Evolutionary conservation across 176 grass and related monocot genomes (phyloP).

Genomic region (Triticum aestivum): DNA sequence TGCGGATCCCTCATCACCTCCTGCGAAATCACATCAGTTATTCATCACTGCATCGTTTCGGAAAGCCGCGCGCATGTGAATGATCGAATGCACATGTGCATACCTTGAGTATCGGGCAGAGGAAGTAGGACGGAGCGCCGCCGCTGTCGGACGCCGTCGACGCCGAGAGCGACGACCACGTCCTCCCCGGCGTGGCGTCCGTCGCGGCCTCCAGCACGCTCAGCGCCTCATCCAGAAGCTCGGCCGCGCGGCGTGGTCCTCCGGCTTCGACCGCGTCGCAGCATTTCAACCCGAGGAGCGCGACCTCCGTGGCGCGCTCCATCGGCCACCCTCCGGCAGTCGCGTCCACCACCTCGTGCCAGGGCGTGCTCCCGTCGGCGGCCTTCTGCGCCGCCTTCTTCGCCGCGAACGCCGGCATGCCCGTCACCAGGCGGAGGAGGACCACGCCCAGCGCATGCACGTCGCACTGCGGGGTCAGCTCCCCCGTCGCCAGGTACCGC

Average conservation of each 20-base stretch:
- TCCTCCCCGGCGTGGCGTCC: conserved; percentile 23
- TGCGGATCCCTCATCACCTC: conserved; percentile 78
- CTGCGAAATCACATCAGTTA: neutral
- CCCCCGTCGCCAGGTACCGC: conserved; percentile 34
- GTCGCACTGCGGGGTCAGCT: conserved; percentile 44
- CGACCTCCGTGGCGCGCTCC: conserved; percentile 42
- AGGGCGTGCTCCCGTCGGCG: neutral
- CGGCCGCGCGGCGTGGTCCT: neutral
- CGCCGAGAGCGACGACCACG: conserved; percentile 19
- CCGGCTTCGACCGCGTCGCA: conserved; percentile 15
- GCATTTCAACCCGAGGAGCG: conserved; percentile 41
- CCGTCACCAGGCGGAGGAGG: conserved; percentile 53
- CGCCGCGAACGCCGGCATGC: conserved; percentile 37
- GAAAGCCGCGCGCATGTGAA: neutral
- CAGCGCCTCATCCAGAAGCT: conserved; percentile 34
- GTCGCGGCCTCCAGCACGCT: conserved; percentile 36
- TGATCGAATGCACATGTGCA: neutral
- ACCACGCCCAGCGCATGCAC: conserved; percentile 61
- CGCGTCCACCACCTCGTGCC: conserved; percentile 47
- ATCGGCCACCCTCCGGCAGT: conserved; percentile 45
- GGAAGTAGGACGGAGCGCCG: conserved; percentile 46
- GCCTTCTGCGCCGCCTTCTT: conserved; percentile 46
- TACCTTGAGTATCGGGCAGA: conserved; percentile 56
- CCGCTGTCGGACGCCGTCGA: neutral
- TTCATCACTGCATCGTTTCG: neutral